Evolutionary conservation across 1,284 basidiomycete species (phyloP).

Genomic region (Boletus semigastroideus): DNA sequence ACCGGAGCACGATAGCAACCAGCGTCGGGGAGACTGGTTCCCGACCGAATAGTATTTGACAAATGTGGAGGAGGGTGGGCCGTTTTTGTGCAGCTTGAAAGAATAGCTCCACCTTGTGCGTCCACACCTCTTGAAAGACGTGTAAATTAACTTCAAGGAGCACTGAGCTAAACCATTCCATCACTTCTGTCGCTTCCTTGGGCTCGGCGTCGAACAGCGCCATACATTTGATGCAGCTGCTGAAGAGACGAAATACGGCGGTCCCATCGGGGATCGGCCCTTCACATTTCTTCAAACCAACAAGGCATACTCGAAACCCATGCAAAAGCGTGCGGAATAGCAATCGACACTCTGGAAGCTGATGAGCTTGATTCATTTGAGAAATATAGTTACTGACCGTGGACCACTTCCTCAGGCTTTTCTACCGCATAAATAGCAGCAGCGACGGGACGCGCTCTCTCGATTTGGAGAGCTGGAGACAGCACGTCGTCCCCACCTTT

Average conservation of each 20-base stretch:
- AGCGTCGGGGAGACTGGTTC: constrained; percentile 87
- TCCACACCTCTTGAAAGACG: constrained; percentile 95
- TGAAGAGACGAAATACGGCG: constrained; percentile 85
- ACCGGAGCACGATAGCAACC: constrained; percentile 90
- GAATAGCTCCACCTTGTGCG: constrained; percentile 86
- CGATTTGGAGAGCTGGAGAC: constrained; percentile 60
- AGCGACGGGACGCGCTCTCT: constrained; percentile 77
- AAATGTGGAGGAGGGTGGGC: constrained; percentile 80
- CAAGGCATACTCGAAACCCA: constrained; percentile 84
- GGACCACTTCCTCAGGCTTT: constrained; percentile 70
- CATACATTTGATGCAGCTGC: constrained; percentile 83
- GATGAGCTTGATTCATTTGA: constrained; percentile 11
- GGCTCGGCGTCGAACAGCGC: constrained; percentile 82
- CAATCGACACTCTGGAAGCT: constrained; percentile 69
- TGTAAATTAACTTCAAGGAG: constrained; percentile 85
- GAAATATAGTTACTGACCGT: constrained; percentile 48
- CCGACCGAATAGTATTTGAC: constrained; percentile 84
- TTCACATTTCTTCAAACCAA: constrained; percentile 78
- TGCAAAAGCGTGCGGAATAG: constrained; percentile 90
- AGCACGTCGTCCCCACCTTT: constrained; percentile 47
- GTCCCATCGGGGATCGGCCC: constrained; percentile 84
- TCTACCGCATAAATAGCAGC: constrained; percentile 74
- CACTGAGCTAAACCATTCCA: constrained; percentile 83
- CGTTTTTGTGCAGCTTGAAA: constrained; percentile 79
- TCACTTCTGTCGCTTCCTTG: constrained; percentile 82